Percentiles rank a stretch among this genome's conserved stretches.
Conservation (phyloP, 805 yeast species). For the Kodamaea hsintzibuensis region DNA sequence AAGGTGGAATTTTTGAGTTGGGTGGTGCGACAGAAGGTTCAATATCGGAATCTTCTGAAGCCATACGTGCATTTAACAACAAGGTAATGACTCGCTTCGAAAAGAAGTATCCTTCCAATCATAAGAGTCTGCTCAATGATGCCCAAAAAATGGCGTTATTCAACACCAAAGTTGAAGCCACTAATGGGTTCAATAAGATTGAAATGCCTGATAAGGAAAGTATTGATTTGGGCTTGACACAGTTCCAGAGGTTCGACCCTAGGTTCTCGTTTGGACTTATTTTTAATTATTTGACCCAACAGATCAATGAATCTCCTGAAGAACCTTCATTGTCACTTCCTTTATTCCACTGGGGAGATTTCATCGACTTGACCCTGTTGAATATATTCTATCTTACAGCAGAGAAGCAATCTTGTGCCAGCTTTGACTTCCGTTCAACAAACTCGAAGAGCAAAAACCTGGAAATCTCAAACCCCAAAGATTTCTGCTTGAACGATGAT, state of each 20-base stretch:
- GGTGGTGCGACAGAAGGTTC: neutral
- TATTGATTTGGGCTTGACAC: constrained; percentile 13
- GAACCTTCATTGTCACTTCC: constrained; percentile 13
- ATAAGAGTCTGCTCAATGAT: neutral
- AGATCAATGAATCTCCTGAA: neutral
- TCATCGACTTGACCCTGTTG: constrained; percentile 24
- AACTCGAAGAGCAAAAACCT: neutral
- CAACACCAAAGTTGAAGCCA: neutral
- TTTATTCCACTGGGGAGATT: constrained; percentile 37
- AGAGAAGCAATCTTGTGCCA: constrained; percentile 19
- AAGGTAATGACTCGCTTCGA: constrained; percentile 5
- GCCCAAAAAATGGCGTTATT: neutral
- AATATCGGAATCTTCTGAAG: neutral
- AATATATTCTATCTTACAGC: constrained; percentile 16
- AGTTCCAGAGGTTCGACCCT: constrained; percentile 24
- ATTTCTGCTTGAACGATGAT: constrained; percentile 28
- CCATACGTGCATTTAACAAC: constrained; percentile 2
- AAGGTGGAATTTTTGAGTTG: neutral
- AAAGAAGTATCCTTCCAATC: neutral
- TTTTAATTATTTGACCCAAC: constrained; percentile 6
- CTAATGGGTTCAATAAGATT: constrained; percentile 10
- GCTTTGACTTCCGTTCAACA: constrained; percentile 16
- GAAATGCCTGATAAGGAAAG: constrained; percentile 4
- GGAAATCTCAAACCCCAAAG: constrained; percentile 10
- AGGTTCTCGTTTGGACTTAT: constrained; percentile 28